Evolutionary conservation across 768 basidiomycete species (phyloP).

Genomic region (Galerina marginata): DNA sequence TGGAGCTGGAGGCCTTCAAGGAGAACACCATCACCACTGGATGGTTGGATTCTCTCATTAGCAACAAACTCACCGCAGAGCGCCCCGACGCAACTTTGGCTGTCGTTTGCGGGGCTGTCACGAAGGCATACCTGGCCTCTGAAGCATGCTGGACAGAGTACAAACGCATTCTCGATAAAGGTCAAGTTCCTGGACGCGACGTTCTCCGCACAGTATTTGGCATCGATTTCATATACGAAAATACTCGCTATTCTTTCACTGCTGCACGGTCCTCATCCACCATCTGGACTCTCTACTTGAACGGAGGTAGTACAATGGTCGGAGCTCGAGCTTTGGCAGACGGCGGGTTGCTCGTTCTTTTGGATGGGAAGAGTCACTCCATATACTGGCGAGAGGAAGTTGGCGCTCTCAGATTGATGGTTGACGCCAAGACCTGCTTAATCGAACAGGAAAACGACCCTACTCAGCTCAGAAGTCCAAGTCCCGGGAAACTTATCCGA

Average conservation of each 20-base stretch:
- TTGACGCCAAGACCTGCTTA: conserved; percentile 97
- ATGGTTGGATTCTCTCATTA: conserved; percentile 97
- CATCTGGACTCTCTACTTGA: conserved; percentile 94
- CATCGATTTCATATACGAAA: conserved; percentile 98
- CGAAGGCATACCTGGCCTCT: conserved; percentile 91
- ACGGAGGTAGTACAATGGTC: conserved; percentile 91
- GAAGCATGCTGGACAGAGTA: conserved; percentile 93
- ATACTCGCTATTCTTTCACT: conserved; percentile 93
- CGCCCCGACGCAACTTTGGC: conserved; percentile 92
- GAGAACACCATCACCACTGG: conserved; percentile 98
- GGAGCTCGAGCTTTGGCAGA: conserved; percentile 93
- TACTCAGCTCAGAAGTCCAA: conserved; percentile 93
- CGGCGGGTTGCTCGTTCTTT: conserved; percentile 88
- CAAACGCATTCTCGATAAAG: conserved; percentile 95
- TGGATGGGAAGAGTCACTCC: conserved; percentile 95
- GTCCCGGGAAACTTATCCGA: conserved; percentile 94
- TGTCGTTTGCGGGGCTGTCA: conserved; percentile 94
- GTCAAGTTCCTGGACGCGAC: conserved; percentile 95
- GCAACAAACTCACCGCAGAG: conserved; percentile 96
- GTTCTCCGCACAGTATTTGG: conserved; percentile 96
- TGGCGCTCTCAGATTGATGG: conserved; percentile 88
- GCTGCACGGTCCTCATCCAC: conserved; percentile 88
- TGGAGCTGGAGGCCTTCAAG: conserved; percentile 95
- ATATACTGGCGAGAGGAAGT: conserved; percentile 99
- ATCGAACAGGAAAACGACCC: conserved; percentile 99